These are phyloP conservation scores for Echinosophora koreensis DNA, from an alignment of 306 rosid genomes.

Conservation along the genomic window DNA sequence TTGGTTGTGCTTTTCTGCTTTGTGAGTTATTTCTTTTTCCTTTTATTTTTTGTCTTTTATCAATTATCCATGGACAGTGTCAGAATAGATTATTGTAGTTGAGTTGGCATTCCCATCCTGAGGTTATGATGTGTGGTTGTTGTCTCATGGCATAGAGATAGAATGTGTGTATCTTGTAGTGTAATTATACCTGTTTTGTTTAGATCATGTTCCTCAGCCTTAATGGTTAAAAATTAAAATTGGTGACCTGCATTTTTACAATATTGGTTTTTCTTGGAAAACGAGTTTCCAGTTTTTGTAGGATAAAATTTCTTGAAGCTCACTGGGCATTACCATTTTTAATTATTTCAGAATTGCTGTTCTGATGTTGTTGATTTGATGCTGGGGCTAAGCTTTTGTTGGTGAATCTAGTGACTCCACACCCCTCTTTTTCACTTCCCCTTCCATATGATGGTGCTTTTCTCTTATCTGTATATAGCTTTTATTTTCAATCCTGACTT, in stretches of 20 bases:
- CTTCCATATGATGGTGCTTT: neutral
- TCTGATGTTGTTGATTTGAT: conserved; percentile 31
- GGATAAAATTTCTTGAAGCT: conserved; percentile 11
- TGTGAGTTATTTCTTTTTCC: neutral
- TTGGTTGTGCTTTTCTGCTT: neutral
- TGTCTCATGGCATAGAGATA: neutral
- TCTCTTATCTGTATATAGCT: neutral
- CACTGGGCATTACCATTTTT: conserved; percentile 28
- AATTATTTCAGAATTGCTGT: conserved; percentile 18
- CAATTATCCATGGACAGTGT: neutral
- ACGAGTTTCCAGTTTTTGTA: conserved; percentile 2
- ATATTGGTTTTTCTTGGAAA: conserved; percentile 29
- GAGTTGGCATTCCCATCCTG: conserved; percentile 30
- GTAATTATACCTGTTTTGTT: neutral
- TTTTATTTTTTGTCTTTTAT: neutral
- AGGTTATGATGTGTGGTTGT: conserved; percentile 31
- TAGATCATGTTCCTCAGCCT: conserved; percentile 32
- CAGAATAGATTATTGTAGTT: neutral
- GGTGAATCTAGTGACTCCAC: conserved; percentile 5
- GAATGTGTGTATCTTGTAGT: conserved; percentile 11
- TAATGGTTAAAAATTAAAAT: conserved; percentile 13
- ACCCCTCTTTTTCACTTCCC: neutral
- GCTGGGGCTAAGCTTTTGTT: conserved; percentile 13
- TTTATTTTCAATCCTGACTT: conserved; percentile 20
- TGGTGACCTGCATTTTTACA: conserved; percentile 29